Conservation (phyloP, 1,284 basidiomycete genomes). For the Malassezia sp. region DNA sequence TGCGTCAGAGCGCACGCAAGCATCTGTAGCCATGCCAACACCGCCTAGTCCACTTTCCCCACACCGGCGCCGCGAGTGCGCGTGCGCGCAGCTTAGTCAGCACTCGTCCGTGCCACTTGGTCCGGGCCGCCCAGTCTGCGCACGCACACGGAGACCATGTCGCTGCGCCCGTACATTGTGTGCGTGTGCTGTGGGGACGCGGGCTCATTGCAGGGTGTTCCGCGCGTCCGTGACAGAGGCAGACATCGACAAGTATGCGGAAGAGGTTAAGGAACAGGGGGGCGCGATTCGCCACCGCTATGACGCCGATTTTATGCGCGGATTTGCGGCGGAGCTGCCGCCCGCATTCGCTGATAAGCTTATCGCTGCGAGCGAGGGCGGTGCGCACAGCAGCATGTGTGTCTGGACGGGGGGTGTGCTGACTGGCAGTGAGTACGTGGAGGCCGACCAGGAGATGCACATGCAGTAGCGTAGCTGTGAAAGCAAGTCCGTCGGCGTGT, state of each 20-base stretch:
- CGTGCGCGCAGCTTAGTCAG: too few species aligned
- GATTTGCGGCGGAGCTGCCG: constrained; percentile 12
- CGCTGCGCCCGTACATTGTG: constrained; percentile 4
- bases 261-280: constrained; percentile 1
- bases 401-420: constrained; percentile 1
- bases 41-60: too few species aligned
- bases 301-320: constrained; percentile 11
- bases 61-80: too few species aligned
- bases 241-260: constrained; percentile 1
- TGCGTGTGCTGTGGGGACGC: not conserved
- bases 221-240: not conserved
- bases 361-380: not conserved
- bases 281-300: constrained; percentile 5
- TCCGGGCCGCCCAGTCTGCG: too few species aligned
- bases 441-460: constrained; percentile 5
- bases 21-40: constrained; percentile 22
- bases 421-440: constrained; percentile 9
- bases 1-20: constrained; percentile 33
- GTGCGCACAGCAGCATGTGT: constrained; percentile 6
- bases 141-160: too few species aligned
- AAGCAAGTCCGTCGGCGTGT: too few species aligned
- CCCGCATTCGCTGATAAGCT: not conserved
- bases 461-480: not conserved
- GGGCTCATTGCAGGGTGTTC: constrained; percentile 5
- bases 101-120: too few species aligned